Conservation (phyloP, 2,329 filamentous ascomycete species). For the Colletotrichum ledebouriae region DNA sequence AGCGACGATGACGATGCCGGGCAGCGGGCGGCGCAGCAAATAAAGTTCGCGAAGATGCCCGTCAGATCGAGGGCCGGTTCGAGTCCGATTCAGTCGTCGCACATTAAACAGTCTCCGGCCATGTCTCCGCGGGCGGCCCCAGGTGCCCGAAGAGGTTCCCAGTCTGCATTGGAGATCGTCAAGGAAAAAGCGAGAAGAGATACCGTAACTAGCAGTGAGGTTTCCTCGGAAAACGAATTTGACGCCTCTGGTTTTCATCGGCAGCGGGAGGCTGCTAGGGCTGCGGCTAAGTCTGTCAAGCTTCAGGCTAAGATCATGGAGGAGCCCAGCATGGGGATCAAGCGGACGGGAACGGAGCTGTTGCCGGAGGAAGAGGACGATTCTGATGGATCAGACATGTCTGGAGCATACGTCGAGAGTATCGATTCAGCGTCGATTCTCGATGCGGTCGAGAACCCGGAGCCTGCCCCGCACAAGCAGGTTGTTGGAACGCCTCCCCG, state of each 20-base stretch:
- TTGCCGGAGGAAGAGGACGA: constrained; percentile 71
- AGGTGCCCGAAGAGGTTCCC: constrained; percentile 73
- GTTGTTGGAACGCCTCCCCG: constrained; percentile 75
- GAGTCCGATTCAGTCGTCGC: constrained; percentile 82
- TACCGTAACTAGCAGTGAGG: constrained; percentile 85
- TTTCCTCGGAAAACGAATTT: constrained; percentile 86
- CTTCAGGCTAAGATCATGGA: constrained; percentile 66
- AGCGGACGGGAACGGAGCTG: constrained; percentile 62
- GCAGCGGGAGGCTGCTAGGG: constrained; percentile 71
- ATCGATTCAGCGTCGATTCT: constrained; percentile 80
- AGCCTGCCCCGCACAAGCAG: constrained; percentile 66
- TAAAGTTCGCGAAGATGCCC: constrained; percentile 97
- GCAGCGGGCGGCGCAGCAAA: constrained; percentile 82
- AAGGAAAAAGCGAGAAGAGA: constrained; percentile 79
- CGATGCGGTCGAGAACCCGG: constrained; percentile 71
- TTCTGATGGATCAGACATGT: constrained; percentile 73
- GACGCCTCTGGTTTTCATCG: constrained; percentile 76
- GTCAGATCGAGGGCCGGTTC: constrained; percentile 87
- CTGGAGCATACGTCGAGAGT: constrained; percentile 75
- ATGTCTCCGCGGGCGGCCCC: constrained; percentile 62
- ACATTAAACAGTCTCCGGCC: constrained; percentile 66
- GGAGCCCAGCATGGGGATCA: constrained; percentile 60
- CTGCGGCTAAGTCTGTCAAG: constrained; percentile 67
- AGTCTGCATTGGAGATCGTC: constrained; percentile 77
- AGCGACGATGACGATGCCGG: constrained; percentile 81